These are phyloP conservation scores for Epichloe elymi DNA, from an alignment of 2,329 filamentous ascomycete species.

Conservation along the genomic window DNA sequence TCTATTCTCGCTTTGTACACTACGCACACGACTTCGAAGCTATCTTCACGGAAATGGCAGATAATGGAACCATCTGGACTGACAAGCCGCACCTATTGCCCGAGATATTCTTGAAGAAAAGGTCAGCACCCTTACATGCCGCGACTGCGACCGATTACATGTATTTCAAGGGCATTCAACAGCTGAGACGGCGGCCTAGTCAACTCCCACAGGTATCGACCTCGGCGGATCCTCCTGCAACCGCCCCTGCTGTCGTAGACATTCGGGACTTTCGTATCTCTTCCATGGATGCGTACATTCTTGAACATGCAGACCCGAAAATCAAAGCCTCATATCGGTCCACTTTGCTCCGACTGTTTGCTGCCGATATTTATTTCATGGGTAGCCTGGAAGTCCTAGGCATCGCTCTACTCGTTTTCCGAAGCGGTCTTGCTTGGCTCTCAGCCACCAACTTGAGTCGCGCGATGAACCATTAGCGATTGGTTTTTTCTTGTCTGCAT, in stretches of 20 bases:
- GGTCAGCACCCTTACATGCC: constrained; percentile 21
- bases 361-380: constrained; percentile 28
- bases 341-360: constrained; percentile 27
- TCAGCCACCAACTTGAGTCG: background rate
- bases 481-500: background rate
- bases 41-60: constrained; percentile 45
- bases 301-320: constrained; percentile 17
- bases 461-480: background rate
- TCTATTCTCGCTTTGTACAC: constrained; percentile 53
- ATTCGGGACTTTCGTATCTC: constrained; percentile 36
- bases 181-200: constrained; percentile 27
- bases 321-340: constrained; percentile 22
- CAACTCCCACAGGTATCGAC: constrained; percentile 28
- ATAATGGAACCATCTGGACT: constrained; percentile 45
- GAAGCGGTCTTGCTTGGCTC: constrained; percentile 5
- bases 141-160: constrained; percentile 24
- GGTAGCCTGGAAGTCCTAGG: constrained; percentile 20
- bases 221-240: constrained; percentile 17
- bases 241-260: constrained; percentile 18
- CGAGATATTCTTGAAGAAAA: constrained; percentile 28
- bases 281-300: constrained; percentile 36
- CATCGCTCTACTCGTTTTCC: constrained; percentile 15
- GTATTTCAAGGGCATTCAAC: constrained; percentile 31
- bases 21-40: constrained; percentile 51
- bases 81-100: constrained; percentile 40